Conservation (phyloP, 192 early-diverging fungal genomes). For the Globomyces pollinis-pini region DNA sequence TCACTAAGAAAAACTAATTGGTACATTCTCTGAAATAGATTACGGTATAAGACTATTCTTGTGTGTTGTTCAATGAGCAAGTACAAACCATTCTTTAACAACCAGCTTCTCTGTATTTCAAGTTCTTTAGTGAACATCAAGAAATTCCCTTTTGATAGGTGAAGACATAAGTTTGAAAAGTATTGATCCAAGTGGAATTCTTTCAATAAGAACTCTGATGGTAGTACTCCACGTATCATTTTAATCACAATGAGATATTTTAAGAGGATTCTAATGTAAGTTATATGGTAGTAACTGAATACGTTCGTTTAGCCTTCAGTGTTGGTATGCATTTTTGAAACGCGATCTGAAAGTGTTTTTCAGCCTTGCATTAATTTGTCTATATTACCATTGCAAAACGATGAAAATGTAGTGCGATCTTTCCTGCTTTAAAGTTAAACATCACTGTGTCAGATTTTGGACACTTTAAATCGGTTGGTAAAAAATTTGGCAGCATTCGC, state of each 20-base stretch:
- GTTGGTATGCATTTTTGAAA: not conserved
- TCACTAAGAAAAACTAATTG: not conserved
- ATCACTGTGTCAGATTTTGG: not conserved
- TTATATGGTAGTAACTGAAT: not conserved
- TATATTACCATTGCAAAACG: not conserved
- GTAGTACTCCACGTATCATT: not conserved
- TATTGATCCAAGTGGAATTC: not conserved
- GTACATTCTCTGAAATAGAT: not conserved
- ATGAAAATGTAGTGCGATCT: not conserved
- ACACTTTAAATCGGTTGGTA: not conserved
- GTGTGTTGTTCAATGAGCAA: not conserved
- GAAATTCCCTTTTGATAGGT: not conserved
- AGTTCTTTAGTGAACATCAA: not conserved
- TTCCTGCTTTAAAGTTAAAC: conserved; percentile 8
- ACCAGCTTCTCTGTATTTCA: not conserved
- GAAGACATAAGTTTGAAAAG: not conserved
- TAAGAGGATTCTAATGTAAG: not conserved
- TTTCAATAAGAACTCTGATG: not conserved
- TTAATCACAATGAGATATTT: not conserved
- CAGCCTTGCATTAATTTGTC: not conserved
- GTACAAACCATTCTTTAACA: not conserved
- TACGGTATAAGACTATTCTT: not conserved
- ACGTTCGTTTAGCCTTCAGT: not conserved
- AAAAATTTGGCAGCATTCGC: not conserved
- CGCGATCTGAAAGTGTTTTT: not conserved